Conservation (phyloP, 1,139 yeast genomes). For the Keqinozyma sinolaborantium region DNA sequence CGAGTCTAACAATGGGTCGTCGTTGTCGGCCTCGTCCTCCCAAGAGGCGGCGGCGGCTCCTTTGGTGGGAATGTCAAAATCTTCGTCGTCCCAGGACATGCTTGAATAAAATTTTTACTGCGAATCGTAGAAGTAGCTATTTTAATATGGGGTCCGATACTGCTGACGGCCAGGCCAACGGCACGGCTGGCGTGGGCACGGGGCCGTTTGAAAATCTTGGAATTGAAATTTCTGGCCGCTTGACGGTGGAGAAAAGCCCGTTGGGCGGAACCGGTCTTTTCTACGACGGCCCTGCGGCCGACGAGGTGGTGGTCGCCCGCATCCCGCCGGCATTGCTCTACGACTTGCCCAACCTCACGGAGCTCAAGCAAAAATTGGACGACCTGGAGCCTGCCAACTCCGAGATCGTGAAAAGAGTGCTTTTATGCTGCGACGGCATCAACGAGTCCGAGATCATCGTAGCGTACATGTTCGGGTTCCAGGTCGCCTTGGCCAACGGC, state of each 20-base stretch:
- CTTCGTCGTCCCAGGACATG: slow-evolving; percentile 82
- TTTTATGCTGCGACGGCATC: slow-evolving; percentile 14
- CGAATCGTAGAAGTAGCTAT: no score
- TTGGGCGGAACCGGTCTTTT: slow-evolving; percentile 37
- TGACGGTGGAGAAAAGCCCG: slow-evolving; percentile 19
- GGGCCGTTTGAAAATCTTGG: slow-evolving; percentile 9
- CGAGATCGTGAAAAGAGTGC: slow-evolving; percentile 18
- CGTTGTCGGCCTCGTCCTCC: slow-evolving; percentile 83
- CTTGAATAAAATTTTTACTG: slow-evolving; percentile 1
- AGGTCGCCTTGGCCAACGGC: slow-evolving; percentile 6
- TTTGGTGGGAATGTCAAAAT: slow-evolving; percentile 65
- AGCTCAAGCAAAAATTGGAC: slow-evolving; percentile 19
- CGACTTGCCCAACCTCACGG: slow-evolving; percentile 27
- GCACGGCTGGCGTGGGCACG: slow-evolving; percentile 18
- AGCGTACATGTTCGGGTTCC: slow-evolving; percentile 24
- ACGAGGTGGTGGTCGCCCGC: slow-evolving; percentile 25
- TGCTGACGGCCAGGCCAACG: no score
- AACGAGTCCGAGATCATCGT: slow-evolving; percentile 29
- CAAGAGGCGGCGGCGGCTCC: slow-evolving; percentile 50
- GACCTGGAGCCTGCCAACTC: slow-evolving; percentile 16
- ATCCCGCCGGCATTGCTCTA: slow-evolving; percentile 29
- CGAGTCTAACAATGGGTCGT: slow-evolving; percentile 66
- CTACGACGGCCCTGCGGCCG: slow-evolving; percentile 12
- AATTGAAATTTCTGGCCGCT: slow-evolving; percentile 11
- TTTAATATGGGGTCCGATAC: no score